Evolutionary conservation across 2,329 filamentous ascomycete species (phyloP).

Genomic region (Bipolaris sorokiniana): DNA sequence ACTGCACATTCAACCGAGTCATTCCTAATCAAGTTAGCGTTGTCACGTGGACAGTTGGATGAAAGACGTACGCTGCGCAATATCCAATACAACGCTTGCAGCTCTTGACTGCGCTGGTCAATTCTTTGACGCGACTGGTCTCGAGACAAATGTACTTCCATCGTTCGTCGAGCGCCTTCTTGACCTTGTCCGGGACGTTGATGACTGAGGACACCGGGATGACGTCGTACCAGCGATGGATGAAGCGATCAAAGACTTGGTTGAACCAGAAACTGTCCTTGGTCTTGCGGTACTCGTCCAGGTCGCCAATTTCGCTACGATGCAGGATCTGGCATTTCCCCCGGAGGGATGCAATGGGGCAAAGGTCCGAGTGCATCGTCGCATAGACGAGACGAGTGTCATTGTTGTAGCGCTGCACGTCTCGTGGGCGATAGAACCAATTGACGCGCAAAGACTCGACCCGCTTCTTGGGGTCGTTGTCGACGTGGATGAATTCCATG

Average conservation of each 20-base stretch:
- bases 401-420: conserved; percentile 89
- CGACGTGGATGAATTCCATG: conserved; percentile 92
- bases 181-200: conserved; percentile 94
- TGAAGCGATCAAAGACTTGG: conserved; percentile 97
- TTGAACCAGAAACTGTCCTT: conserved; percentile 96
- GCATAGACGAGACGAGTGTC: conserved; percentile 92
- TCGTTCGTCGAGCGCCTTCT: conserved; percentile 91
- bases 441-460: conserved; percentile 92
- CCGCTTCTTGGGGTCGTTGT: conserved; percentile 70
- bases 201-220: conserved; percentile 91
- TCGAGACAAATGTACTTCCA: conserved; percentile 98
- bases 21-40: conserved; percentile 62
- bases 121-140: conserved; percentile 89
- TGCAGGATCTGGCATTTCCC: conserved; percentile 93
- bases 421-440: conserved; percentile 97
- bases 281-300: conserved; percentile 83
- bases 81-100: conserved; percentile 93
- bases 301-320: conserved; percentile 79
- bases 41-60: conserved; percentile 1
- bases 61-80: conserved; percentile 77
- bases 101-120: conserved; percentile 92
- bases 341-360: conserved; percentile 87
- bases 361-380: conserved; percentile 98
- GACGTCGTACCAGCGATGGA: conserved; percentile 96
- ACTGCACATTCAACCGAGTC: conserved; percentile 98